Evolutionary conservation across 2,329 filamentous ascomycete species (phyloP).

Genomic region (Pestalotiopsis sp.): DNA sequence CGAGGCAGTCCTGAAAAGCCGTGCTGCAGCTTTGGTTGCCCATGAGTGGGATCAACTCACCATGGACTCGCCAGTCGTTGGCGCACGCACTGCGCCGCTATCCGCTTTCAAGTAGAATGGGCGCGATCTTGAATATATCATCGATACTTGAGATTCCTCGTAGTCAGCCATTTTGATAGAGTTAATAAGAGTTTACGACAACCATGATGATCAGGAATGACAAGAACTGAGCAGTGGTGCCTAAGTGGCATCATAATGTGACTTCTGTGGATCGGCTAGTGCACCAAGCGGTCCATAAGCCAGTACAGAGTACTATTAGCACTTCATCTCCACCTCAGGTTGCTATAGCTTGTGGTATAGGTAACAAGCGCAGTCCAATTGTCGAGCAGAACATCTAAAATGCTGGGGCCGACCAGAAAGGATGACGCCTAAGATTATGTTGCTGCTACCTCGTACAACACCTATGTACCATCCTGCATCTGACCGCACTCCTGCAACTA

Average conservation of each 20-base stretch:
- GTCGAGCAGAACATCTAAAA: neutral
- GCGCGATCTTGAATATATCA: neutral
- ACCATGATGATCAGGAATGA: too few species aligned
- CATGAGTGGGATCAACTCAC: neutral
- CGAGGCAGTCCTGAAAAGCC: conserved; percentile 10
- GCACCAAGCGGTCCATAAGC: too few species aligned
- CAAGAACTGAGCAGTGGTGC: too few species aligned
- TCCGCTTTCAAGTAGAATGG: neutral
- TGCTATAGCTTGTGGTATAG: neutral
- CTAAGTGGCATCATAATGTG: too few species aligned
- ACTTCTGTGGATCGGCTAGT: too few species aligned
- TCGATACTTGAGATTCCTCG: neutral
- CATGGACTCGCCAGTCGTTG: neutral
- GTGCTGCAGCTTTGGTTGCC: conserved; percentile 27
- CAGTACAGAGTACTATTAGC: too few species aligned
- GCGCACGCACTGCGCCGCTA: neutral
- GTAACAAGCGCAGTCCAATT: neutral
- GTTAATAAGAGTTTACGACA: too few species aligned
- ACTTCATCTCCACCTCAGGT: too few species aligned
- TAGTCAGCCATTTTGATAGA: too few species aligned
- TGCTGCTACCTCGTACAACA: neutral
- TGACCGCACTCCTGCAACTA: neutral
- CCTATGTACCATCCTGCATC: neutral
- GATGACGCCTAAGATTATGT: neutral
- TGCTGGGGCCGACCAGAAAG: neutral